Evolutionary conservation across 768 basidiomycete genomes (phyloP), one percentile per base, ranked within the genome.

Genomic region (Clitopilus passeckerianus): DNA sequence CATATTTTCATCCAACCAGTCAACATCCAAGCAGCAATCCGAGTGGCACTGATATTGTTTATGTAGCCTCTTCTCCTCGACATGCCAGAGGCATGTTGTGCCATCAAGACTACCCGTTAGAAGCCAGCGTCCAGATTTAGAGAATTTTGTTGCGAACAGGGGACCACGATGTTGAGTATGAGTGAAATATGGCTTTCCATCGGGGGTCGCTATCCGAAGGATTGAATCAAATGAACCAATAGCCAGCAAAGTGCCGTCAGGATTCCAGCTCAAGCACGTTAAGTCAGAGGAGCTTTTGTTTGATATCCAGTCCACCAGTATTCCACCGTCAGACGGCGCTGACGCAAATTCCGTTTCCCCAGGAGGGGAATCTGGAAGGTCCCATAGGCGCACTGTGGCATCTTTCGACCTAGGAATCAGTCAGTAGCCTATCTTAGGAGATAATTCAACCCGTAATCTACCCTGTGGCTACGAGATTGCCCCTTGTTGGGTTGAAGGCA

Each of bases 11-110:
- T 84, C 81, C 16, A 93, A 63, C 91, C 91, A 93, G 58, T 90
- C 90, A 10, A 89, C 80, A 66, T 93, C 91, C 66, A 93, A 70
- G 70, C 90, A 91, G 65, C 89, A 90, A 68, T 86, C 90, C 88
- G 77, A 77, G 67, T 93, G 90, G 65, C 75, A 77, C 60, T 76
- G 77, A 70, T 85, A 90, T 66, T 90, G 88, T 61, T 75, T 81
- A 62, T 85, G 74, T 20, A 91, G 69, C 58, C 73, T 75, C 67
- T 85, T 86, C 61, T 79, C 81, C 57, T 77, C 73, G 14, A 92
- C 79, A 66, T 93, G 84, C 90, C 91, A 94, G 7, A 93, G 77
- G 65, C 90, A 91, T 5, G 86, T 79, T 1, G 86, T 88, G 7
- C 85, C 84, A 67, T 94, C 92, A 56, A 92, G 67, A 70, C 92